A percentile compares a stretch with the other conserved stretches of the same genome.
These are phyloP conservation scores for Fusarium sp. DNA, from an alignment of 2,329 filamentous ascomycete species.

Conservation along the genomic window DNA sequence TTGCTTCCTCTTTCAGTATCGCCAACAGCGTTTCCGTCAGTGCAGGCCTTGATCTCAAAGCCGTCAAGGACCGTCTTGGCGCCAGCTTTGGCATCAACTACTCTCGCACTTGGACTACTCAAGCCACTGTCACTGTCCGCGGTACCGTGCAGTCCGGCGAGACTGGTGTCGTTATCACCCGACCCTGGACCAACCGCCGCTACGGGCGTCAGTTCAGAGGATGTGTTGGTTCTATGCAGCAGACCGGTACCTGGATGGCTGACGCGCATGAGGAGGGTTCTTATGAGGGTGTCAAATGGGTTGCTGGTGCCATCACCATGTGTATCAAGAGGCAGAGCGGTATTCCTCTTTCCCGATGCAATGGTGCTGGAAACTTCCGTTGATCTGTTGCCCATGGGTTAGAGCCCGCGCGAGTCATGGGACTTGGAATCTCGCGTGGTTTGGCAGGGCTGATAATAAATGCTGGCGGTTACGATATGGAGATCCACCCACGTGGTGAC, in stretches of 20 bases:
- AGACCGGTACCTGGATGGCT: constrained; percentile 21
- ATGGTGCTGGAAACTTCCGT: constrained; percentile 13
- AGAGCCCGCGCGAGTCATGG: not conserved
- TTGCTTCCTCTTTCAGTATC: not conserved
- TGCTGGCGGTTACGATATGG: too few relatives aligned
- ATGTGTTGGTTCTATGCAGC: constrained; percentile 5
- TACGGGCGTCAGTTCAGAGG: constrained; percentile 11
- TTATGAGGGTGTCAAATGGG: constrained; percentile 24
- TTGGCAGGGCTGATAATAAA: not conserved
- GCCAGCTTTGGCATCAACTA: constrained; percentile 15
- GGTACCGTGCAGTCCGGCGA: not conserved
- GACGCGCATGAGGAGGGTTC: constrained; percentile 11
- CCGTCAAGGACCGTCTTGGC: constrained; percentile 6
- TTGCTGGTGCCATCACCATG: constrained; percentile 18
- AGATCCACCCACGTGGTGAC: not conserved
- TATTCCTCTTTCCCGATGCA: constrained; percentile 18
- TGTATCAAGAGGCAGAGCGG: constrained; percentile 17
- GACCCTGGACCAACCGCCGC: constrained; percentile 11
- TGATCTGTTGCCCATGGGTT: not conserved
- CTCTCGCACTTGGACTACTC: constrained; percentile 18
- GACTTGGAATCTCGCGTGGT: not conserved
- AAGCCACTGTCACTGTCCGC: constrained; percentile 6
- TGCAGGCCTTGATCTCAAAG: not conserved
- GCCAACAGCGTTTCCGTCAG: constrained; percentile 18
- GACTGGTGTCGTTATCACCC: constrained; percentile 15